Conservation (phyloP, 345 rosid genomes). For the Syzygium aromaticum region DNA sequence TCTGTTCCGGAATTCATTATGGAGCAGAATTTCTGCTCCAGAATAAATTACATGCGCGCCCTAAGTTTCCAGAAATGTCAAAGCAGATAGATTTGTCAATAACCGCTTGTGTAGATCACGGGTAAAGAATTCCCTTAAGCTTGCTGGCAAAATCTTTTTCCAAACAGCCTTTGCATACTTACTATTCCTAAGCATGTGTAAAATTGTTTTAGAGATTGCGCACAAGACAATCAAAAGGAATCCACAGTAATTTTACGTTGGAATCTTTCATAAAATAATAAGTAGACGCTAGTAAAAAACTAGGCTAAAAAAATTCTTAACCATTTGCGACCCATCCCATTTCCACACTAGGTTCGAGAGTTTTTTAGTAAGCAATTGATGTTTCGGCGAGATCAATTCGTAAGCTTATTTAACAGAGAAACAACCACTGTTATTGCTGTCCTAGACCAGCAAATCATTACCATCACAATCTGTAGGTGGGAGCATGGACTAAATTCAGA, state of each 20-base stretch:
- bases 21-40: no score
- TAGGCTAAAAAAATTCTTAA: not conserved
- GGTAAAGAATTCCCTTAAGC: not conserved
- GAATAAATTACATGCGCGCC: no score
- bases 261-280: not conserved
- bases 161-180: not conserved
- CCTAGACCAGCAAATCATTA: not conserved
- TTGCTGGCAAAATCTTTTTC: not conserved
- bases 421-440: not conserved
- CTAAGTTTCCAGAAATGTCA: not conserved
- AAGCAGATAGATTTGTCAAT: not conserved
- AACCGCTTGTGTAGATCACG: not conserved
- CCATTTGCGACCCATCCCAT: not conserved
- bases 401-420: not conserved
- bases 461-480: not conserved
- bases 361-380: not conserved
- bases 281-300: not conserved
- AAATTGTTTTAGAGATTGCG: not conserved
- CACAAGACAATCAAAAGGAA: not conserved
- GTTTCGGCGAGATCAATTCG: not conserved
- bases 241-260: not conserved
- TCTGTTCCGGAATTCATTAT: no score
- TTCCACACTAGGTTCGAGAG: not conserved
- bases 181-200: accelerated
- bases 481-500: not conserved